Conservation (phyloP, 1,284 basidiomycete species). For the Sanguinoderma infundibulare region DNA sequence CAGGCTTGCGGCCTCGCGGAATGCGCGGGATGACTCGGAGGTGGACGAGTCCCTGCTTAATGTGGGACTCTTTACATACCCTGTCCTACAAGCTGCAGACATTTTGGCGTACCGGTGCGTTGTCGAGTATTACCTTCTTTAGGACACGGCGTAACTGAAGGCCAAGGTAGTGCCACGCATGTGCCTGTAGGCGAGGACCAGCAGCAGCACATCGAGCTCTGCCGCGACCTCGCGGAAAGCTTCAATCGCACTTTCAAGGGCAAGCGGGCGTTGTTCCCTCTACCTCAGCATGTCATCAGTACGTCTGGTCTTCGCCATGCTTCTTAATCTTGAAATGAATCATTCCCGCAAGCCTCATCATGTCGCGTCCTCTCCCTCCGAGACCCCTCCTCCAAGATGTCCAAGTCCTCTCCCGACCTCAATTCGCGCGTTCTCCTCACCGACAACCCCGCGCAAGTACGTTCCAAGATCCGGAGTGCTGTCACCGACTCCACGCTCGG, state of each 20-base stretch:
- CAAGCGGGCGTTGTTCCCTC: conserved; percentile 61
- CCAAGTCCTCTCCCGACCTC: conserved; percentile 85
- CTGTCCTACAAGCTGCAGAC: conserved; percentile 93
- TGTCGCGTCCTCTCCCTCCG: conserved; percentile 84
- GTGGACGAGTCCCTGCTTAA: conserved; percentile 85
- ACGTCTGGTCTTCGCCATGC: conserved; percentile 34
- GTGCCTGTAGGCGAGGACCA: conserved; percentile 98
- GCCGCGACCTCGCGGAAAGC: conserved; percentile 80
- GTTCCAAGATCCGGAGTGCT: conserved; percentile 76
- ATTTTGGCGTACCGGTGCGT: conserved; percentile 83
- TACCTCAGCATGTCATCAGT: conserved; percentile 82
- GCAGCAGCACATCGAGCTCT: conserved; percentile 90
- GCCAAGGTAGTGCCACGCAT: conserved; percentile 73
- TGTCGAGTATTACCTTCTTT: not conserved
- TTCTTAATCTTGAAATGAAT: not conserved
- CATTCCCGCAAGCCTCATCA: conserved; percentile 62
- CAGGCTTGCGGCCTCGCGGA: conserved; percentile 75
- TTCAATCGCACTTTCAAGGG: conserved; percentile 76
- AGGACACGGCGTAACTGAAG: not conserved
- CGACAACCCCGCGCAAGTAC: conserved; percentile 69
- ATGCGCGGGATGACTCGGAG: conserved; percentile 75
- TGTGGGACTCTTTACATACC: conserved; percentile 89
- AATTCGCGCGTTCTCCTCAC: conserved; percentile 89
- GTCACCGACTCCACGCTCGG: conserved; percentile 83
- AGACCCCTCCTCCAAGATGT: conserved; percentile 92